phyloP scores from a whole-genome alignment of 108 stramenopile species.

The Hondaea fermentalgiana region DNA sequence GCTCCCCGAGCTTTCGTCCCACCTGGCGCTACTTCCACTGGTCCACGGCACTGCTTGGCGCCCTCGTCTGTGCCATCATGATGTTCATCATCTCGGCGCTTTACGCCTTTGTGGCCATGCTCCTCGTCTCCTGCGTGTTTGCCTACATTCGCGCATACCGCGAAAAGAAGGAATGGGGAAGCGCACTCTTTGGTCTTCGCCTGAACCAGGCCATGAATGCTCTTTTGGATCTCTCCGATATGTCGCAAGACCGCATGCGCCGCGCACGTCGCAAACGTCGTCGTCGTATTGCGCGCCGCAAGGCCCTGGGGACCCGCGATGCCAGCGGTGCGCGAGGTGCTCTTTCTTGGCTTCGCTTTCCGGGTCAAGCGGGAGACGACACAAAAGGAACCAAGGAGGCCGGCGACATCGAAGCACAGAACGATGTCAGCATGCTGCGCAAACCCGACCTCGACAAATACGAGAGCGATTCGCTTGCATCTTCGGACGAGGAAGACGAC shows the following conservation, averaged over 20 bases:
- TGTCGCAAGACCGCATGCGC: background rate
- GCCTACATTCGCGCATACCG: slow-evolving; percentile 44
- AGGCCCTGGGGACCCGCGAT: slow-evolving; percentile 21
- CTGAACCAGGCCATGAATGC: slow-evolving; percentile 14
- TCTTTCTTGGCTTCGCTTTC: background rate
- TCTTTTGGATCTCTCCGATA: slow-evolving; percentile 32
- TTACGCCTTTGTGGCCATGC: slow-evolving; percentile 36
- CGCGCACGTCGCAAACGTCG: background rate
- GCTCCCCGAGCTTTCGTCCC: slow-evolving; percentile 67
- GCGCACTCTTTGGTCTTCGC: background rate
- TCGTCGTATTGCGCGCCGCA: slow-evolving; percentile 27
- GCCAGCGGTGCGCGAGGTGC: background rate
- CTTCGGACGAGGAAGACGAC: background rate
- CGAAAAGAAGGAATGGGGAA: slow-evolving; percentile 38
- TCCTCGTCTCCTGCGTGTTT: slow-evolving; percentile 34
- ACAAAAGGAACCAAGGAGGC: background rate
- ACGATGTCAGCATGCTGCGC: background rate
- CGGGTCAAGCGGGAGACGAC: background rate
- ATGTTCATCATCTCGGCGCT: slow-evolving; percentile 48
- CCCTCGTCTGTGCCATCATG: slow-evolving; percentile 52
- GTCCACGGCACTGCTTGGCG: slow-evolving; percentile 54
- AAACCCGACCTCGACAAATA: too few relatives aligned
- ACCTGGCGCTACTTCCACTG: slow-evolving; percentile 64
- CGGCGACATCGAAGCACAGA: background rate
- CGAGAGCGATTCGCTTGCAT: background rate